phyloP scores from a whole-genome alignment of 2,329 filamentous ascomycete species.

The Talaromyces piceae region DNA sequence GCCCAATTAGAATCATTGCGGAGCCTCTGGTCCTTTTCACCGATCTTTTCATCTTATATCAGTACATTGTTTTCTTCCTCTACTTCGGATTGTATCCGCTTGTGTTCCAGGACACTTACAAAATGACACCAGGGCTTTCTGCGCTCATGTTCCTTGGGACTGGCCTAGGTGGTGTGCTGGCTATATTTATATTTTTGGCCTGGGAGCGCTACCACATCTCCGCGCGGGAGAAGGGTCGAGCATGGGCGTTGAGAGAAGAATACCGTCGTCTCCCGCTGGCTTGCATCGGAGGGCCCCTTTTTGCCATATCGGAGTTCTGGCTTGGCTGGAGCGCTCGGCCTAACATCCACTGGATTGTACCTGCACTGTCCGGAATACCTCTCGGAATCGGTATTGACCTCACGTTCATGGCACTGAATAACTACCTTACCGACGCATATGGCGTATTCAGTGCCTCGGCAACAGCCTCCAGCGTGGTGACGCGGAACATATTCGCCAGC shows the following conservation, averaged over 20 bases:
- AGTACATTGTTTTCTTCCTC: constrained; percentile 60
- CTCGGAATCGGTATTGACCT: constrained; percentile 57
- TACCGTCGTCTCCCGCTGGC: constrained; percentile 57
- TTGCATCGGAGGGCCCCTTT: constrained; percentile 54
- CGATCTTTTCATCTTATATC: constrained; percentile 60
- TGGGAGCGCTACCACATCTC: constrained; percentile 54
- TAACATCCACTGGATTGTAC: constrained; percentile 46
- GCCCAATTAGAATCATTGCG: constrained; percentile 62
- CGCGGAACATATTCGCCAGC: constrained; percentile 45
- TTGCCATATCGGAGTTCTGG: constrained; percentile 37
- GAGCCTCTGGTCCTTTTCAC: constrained; percentile 64
- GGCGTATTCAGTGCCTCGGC: constrained; percentile 56
- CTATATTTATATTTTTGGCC: constrained; percentile 52
- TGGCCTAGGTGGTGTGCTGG: constrained; percentile 51
- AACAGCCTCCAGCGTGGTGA: constrained; percentile 45
- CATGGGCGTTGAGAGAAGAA: constrained; percentile 51
- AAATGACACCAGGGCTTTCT: constrained; percentile 16
- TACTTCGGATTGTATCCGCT: constrained; percentile 64
- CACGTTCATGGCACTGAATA: constrained; percentile 58
- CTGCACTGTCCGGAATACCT: constrained; percentile 53
- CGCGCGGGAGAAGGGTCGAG: constrained; percentile 33
- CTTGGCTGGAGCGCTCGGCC: constrained; percentile 52
- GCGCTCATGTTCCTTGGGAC: constrained; percentile 31
- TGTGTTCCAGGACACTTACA: constrained; percentile 47
- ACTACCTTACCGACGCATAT: constrained; percentile 63